A percentile compares a stretch with the other conserved stretches of the same genome.
Evolutionary conservation across 805 yeast species (phyloP).

Genomic region (Priceomyces medius): DNA sequence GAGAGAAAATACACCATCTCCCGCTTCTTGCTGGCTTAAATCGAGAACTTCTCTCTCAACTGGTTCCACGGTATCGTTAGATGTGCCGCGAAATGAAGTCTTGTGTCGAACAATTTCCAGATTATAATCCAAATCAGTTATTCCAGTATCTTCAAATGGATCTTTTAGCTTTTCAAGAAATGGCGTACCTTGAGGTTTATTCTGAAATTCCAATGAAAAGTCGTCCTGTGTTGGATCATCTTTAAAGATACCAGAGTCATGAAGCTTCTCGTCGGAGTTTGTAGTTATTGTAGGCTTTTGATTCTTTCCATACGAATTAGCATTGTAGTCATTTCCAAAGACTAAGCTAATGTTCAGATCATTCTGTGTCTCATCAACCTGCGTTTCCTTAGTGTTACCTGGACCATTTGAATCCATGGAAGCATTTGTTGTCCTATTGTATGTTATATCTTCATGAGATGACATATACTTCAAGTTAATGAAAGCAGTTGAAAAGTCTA

Average conservation of each 20-base stretch:
- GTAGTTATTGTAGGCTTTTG: neutral
- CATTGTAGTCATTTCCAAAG: conserved; percentile 24
- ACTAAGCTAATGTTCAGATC: conserved; percentile 29
- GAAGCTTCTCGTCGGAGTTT: conserved; percentile 1
- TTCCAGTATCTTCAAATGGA: conserved; percentile 8
- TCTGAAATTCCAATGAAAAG: conserved; percentile 5
- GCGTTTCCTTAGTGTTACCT: neutral
- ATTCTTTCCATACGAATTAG: neutral
- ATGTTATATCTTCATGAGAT: neutral
- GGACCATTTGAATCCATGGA: neutral
- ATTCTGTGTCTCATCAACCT: conserved; percentile 2
- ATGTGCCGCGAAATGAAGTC: too few relatives aligned
- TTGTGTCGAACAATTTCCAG: too few relatives aligned
- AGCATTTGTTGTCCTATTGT: neutral
- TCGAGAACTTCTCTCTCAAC: neutral
- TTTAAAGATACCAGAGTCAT: neutral
- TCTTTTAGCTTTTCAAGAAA: conserved; percentile 10
- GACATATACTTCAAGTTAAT: neutral
- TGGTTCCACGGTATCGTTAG: too few relatives aligned
- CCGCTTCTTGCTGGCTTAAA: neutral
- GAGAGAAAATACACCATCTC: neutral
- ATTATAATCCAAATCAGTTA: neutral
- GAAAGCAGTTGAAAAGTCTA: neutral
- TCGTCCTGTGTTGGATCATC: conserved; percentile 5
- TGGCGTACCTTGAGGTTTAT: conserved; percentile 9